A percentile compares a stretch with the other conserved stretches of the same genome.
Evolutionary conservation across 768 basidiomycete genomes (phyloP).

Genomic region (Trametes elegans): DNA sequence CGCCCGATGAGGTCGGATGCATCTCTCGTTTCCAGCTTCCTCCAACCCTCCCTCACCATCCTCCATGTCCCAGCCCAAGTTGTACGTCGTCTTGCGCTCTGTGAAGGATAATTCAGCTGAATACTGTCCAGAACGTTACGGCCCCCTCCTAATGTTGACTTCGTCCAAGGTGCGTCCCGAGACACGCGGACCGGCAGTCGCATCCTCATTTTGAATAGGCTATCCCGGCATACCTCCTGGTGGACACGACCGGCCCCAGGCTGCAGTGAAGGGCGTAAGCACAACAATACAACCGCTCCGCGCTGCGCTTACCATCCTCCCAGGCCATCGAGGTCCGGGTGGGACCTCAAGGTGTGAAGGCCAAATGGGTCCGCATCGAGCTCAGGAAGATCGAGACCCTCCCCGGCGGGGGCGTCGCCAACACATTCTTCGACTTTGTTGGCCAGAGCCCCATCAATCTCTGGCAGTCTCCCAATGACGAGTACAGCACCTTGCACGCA

Average conservation of each 20-base stretch:
- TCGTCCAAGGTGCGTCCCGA: slow-evolving; percentile 64
- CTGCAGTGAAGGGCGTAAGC: slow-evolving; percentile 83
- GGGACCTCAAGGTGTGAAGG: slow-evolving; percentile 73
- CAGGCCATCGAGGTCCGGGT: slow-evolving; percentile 87
- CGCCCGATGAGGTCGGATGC: not conserved
- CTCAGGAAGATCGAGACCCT: slow-evolving; percentile 87
- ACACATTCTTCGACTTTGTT: slow-evolving; percentile 77
- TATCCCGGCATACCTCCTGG: slow-evolving; percentile 89
- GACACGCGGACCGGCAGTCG: not conserved
- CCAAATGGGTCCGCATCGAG: slow-evolving; percentile 90
- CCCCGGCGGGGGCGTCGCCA: slow-evolving; percentile 64
- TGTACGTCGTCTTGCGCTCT: not conserved
- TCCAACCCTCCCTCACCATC: slow-evolving; percentile 10
- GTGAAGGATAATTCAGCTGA: not conserved
- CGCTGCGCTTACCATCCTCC: slow-evolving; percentile 11
- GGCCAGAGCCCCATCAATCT: slow-evolving; percentile 80
- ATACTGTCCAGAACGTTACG: slow-evolving; percentile 61
- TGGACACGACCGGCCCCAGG: slow-evolving; percentile 72
- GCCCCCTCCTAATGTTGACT: slow-evolving; percentile 87
- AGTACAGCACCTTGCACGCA: slow-evolving; percentile 65
- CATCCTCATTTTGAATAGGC: slow-evolving; percentile 41
- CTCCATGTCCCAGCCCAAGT: slow-evolving; percentile 21
- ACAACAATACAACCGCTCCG: slow-evolving; percentile 1
- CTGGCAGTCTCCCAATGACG: slow-evolving; percentile 72
- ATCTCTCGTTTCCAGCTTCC: not conserved